These are phyloP conservation scores for Phytophthora boehmeriae DNA, from an alignment of 352 stramenopile genomes.

Conservation along the genomic window DNA sequence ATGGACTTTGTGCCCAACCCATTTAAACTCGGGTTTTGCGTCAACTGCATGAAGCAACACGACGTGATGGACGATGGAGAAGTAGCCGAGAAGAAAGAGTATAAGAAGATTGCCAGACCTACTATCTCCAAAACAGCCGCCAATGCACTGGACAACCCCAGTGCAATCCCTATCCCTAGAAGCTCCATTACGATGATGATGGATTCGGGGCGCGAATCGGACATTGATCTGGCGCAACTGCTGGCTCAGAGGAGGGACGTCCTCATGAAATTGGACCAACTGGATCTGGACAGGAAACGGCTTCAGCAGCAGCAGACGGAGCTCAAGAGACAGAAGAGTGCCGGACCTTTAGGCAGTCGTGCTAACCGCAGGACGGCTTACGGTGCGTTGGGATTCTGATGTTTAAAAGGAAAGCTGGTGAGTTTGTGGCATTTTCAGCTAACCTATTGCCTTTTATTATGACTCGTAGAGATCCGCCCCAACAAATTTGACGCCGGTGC, in stretches of 20 bases:
- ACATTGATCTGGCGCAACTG: conserved; percentile 80
- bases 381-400: conserved; percentile 37
- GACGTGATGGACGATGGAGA: conserved; percentile 75
- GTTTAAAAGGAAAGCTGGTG: background rate
- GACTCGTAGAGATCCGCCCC: conserved; percentile 27
- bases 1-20: conserved; percentile 82
- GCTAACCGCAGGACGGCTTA: conserved; percentile 44
- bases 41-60: conserved; percentile 92
- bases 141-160: conserved; percentile 81
- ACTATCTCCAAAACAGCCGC: conserved; percentile 75
- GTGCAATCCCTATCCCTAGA: conserved; percentile 49
- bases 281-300: conserved; percentile 33
- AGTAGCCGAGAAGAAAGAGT: conserved; percentile 73
- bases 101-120: conserved; percentile 82
- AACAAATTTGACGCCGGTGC: conserved; percentile 39
- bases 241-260: conserved; percentile 81
- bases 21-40: conserved; percentile 88
- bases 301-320: conserved; percentile 40
- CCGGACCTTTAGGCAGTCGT: conserved; percentile 15
- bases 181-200: conserved; percentile 37
- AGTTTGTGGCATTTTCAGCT: background rate
- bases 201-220: conserved; percentile 64
- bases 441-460: conserved; percentile 2
- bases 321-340: conserved; percentile 44
- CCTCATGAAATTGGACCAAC: conserved; percentile 63